Evolutionary conservation across 1,284 basidiomycete species (phyloP), one percentile per base, ranked within the genome.

Genomic region (Xerocomus subilludens): DNA sequence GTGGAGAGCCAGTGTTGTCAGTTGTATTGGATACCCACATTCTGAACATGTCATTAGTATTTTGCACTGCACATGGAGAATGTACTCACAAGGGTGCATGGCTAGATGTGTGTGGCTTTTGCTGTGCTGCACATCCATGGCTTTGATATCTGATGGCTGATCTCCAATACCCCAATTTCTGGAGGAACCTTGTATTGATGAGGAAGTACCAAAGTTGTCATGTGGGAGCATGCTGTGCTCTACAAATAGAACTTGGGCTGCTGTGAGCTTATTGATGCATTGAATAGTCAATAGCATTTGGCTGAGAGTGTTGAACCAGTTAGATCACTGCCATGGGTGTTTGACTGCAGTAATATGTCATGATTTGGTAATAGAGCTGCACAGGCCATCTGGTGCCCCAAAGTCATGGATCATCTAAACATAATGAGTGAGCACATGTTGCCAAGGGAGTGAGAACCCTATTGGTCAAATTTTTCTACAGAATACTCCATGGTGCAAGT

Each of bases 271-370:
- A 20, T 63, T 21, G 16, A 63, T 38, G 9, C 13, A 42, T 21
- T 45, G 30, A 32, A 35, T 63, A 18, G 60, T 63, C 18, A 30
- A 18, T 4, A 63, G 38, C 60, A 63, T 63, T 30, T 63, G 60
- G 23, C 36, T 27, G 7, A 63, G 60, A 14, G 60, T 42, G 21
- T 63, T 27, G 32, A 20, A 63, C 20, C 27, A 8, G 42, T 45
- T 63, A 45, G 60, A 63, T 30, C 42, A 14, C 10, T 25, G 36
- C 60, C 60, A 63, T n/a, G 60, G 60, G n/a, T 30, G 16, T 14
- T 63, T 63, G 25, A 63, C 60, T 21, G 60, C 60, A 25, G 32
- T 63, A 16, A 63, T 63, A 35, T 63, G 60, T 14, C 35, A 23
- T 3, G 38, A 63, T 63, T 63, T n/a, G n/a, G n/a, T n/a, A 9